These are phyloP conservation scores for Vitrella brassicaformis DNA, from an alignment of 73 alveolate species.

Conservation along the genomic window DNA sequence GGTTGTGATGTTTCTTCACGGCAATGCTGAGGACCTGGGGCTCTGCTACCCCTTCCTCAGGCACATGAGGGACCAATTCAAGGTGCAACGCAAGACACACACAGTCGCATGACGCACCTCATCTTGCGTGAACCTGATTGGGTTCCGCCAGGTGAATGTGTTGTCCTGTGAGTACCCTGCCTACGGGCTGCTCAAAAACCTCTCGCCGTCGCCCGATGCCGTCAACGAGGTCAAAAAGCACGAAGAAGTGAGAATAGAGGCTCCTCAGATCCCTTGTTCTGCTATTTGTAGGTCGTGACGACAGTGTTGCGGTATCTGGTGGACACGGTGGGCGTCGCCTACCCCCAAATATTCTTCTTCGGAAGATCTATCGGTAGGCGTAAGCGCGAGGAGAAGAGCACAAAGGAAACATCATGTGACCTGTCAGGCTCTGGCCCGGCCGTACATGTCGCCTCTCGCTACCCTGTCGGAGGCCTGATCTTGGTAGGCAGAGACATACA, in stretches of 20 bases:
- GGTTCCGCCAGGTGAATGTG: conserved; percentile 43
- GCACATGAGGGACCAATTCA: conserved; percentile 47
- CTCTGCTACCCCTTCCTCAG: conserved; percentile 49
- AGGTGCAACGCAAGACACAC: no score
- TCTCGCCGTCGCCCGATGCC: conserved; percentile 42
- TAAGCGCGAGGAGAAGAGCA: no score
- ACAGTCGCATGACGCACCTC: no score
- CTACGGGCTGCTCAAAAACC: conserved; percentile 57
- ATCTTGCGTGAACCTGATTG: background rate
- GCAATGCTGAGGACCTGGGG: conserved; percentile 76
- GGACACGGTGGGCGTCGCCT: conserved; percentile 23
- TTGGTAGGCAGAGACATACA: no score
- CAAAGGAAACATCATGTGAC: no score
- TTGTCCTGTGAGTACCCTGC: conserved; percentile 86
- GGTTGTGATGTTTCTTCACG: conserved; percentile 62
- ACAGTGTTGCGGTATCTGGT: conserved; percentile 48
- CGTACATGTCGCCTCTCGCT: conserved; percentile 43
- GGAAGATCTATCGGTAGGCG: conserved; percentile 56
- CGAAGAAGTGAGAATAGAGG: no score
- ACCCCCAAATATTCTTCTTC: conserved; percentile 50
- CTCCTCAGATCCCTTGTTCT: background rate
- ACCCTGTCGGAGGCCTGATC: conserved; percentile 55
- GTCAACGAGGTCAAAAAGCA: conserved; percentile 36
- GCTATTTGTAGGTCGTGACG: conserved; percentile 15
- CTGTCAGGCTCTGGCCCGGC: background rate